Base-by-base conservation (phyloP, 108 stramenopile genomes). In the Skeletonema marinoi region DNA sequence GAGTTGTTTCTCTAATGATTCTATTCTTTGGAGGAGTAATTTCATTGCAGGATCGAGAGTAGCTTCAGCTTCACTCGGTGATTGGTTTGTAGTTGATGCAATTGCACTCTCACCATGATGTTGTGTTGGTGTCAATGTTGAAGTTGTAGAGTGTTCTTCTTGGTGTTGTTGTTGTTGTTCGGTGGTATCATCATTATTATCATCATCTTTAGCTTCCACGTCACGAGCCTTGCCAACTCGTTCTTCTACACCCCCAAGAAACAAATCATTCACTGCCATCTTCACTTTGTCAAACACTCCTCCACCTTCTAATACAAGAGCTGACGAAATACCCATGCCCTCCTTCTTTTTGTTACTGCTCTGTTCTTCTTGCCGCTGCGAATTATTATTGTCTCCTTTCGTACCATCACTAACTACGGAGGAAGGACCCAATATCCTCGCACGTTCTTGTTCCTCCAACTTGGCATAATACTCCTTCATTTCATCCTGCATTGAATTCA, bases 211-310 rank as follows among this genome's bases (percentile, higher is more conserved):
- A 6, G 19, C n/a, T 56, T 38, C 14, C 7, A 16, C 21, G 8
- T 25, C 60, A 35, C 48, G 51, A 44, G 31, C 46, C n/a, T 71
- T 29, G n/a, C 9, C 36, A 25, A 51, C 25, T 33, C 60, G 61
- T 64, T 68, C 68, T n/a, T 81, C 73, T 31, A 70, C 32, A n/a
- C 80, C 80, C 30, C 69, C 80, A 38, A 81, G 72, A 58, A 81
- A 74, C 30, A 81, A 58, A 59, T 81, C 80, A 46, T 74, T 74
- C 32, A 81, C 59, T 29, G 58, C 64, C 54, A 66, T 60, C 32
- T 60, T 74, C 1, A 81, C 38, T 19, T 66, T 74, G 30, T 81
- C 73, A 56, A 67, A 74, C 38, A 62, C 46, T 41, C 31, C 32
- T 44, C 74, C 80, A 32, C 72, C 72, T 62, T 68, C 78, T 10